Base-by-base conservation (phyloP, 73 alveolate species). In the Paramecium caudatum region DNA sequence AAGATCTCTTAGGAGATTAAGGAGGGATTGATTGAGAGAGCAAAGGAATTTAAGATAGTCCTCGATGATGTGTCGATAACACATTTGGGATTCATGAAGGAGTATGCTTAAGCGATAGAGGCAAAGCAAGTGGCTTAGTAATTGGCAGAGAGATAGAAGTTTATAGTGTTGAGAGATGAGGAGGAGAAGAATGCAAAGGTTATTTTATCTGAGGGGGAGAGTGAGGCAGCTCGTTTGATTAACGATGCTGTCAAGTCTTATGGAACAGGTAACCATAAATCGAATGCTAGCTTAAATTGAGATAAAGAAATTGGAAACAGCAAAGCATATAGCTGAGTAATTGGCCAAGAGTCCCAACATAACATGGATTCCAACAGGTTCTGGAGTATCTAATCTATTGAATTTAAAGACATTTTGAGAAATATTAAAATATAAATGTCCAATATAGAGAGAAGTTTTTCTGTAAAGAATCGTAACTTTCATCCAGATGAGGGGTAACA, bases 11-110 rank as follows among this genome's bases (percentile, higher is more conserved):
- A 88, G 47, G 98, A 95, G 85, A 94, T 95, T 27, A 90, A 94
- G 84, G 96, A 94, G 27, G 90, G 82, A 21, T 70, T 95, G 30
- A 50, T 94, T 45, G 91, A 92, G 61, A 94, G 97, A 90, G 98
- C 97, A 1, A 65, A 50, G 47, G 98, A 95, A 33, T 95, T 94
- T 91, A 95, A 95, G 74, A 94, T 95, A 47, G 84, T 90, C 7
- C 74, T 95, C 5, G 98, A 95, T 41, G 98, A 95, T 95, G 97
- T 95, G 61, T 94, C 98, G 19, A 92, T 95, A 46, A 95, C 95
- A 33, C 98, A 95, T 62, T 82, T 94, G 36, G 93, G 93, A 69
- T 95, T 95, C 91, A 91, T 94, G 68, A 68, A 46, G n/a, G 98
- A 95, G 30, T 95, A 94, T 85, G 96, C 98, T 34, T 78, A 91